These are phyloP conservation scores for Penicillium nordicum DNA, from an alignment of 2,329 filamentous ascomycete species.

Conservation along the genomic window DNA sequence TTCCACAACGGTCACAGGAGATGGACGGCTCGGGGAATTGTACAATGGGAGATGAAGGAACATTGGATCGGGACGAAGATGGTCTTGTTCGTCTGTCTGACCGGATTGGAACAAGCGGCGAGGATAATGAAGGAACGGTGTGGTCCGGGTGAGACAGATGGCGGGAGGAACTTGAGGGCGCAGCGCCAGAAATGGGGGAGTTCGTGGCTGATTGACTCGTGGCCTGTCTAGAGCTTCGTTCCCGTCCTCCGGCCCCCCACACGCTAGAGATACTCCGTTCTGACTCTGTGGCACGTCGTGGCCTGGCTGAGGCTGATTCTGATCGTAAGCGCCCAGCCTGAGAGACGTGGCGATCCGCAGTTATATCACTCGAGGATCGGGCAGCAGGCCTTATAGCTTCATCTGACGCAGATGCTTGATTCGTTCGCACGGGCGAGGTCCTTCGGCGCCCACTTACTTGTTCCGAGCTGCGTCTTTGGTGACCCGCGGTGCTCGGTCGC, in stretches of 20 bases:
- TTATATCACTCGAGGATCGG: conserved; percentile 38
- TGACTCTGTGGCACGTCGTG: conserved; percentile 35
- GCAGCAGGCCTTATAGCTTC: conserved; percentile 31
- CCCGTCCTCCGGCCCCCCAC: conserved; percentile 23
- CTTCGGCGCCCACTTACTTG: conserved; percentile 30
- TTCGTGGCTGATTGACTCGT: conserved; percentile 24
- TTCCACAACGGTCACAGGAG: conserved; percentile 67
- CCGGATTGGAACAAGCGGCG: conserved; percentile 19
- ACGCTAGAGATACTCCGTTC: conserved; percentile 28
- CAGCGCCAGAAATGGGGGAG: conserved; percentile 21
- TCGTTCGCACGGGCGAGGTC: conserved; percentile 34
- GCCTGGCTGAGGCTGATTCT: conserved; percentile 24
- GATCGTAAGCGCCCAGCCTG: conserved; percentile 24
- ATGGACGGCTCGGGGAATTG: conserved; percentile 69
- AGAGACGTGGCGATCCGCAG: conserved; percentile 30
- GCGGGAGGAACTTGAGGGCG: conserved; percentile 5
- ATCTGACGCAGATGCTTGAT: conserved; percentile 36
- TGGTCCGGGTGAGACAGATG: conserved; percentile 9
- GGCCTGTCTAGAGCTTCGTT: conserved; percentile 20
- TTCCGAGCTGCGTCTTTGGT: conserved; percentile 39
- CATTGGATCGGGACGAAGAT: conserved; percentile 31
- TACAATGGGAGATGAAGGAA: conserved; percentile 20
- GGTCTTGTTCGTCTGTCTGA: conserved; percentile 29
- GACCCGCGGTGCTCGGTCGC: conserved; percentile 21
- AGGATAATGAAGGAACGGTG: conserved; percentile 8